phyloP scores from a whole-genome alignment of 805 yeast genomes.

The Lipomyces kockii region DNA sequence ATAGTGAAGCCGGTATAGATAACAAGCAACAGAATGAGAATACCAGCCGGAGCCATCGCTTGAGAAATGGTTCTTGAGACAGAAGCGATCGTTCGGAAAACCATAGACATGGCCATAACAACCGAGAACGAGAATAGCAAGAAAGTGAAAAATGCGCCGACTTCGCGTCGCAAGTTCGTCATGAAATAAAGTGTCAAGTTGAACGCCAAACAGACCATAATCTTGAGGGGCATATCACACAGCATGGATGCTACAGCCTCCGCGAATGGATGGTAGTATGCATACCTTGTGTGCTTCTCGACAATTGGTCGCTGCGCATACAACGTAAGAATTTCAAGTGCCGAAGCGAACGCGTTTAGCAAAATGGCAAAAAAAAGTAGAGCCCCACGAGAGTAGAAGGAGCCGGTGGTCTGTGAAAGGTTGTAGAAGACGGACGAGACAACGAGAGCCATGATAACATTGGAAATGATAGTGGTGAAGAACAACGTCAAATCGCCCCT shows the following conservation, averaged over 20 bases:
- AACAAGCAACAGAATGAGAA: conserved; percentile 55
- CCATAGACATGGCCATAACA: conserved; percentile 54
- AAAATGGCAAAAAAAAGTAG: conserved; percentile 52
- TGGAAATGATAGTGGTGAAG: conserved; percentile 53
- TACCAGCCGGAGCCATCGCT: conserved; percentile 66
- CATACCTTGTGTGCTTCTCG: conserved; percentile 72
- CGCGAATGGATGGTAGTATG: conserved; percentile 73
- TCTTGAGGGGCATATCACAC: conserved; percentile 67
- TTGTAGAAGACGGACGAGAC: conserved; percentile 66
- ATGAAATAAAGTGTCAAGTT: conserved; percentile 61
- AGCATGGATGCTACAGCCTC: conserved; percentile 68
- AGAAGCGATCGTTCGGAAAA: conserved; percentile 62
- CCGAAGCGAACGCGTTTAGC: conserved; percentile 54
- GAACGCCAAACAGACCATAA: conserved; percentile 53
- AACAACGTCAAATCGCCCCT: conserved; percentile 62
- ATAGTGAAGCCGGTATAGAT: conserved; percentile 63
- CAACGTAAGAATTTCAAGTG: conserved; percentile 52
- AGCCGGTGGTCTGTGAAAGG: conserved; percentile 54
- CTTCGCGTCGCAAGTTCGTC: conserved; percentile 54
- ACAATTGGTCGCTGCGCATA: conserved; percentile 62
- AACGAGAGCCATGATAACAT: conserved; percentile 61
- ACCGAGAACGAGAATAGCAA: conserved; percentile 52
- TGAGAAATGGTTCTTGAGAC: conserved; percentile 54
- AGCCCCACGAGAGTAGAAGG: conserved; percentile 69
- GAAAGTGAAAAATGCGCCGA: conserved; percentile 61